Evolutionary conservation across 257 asterid species (phyloP), one percentile per base, ranked within the genome.

Genomic region (Ajuga chamaepitys): DNA sequence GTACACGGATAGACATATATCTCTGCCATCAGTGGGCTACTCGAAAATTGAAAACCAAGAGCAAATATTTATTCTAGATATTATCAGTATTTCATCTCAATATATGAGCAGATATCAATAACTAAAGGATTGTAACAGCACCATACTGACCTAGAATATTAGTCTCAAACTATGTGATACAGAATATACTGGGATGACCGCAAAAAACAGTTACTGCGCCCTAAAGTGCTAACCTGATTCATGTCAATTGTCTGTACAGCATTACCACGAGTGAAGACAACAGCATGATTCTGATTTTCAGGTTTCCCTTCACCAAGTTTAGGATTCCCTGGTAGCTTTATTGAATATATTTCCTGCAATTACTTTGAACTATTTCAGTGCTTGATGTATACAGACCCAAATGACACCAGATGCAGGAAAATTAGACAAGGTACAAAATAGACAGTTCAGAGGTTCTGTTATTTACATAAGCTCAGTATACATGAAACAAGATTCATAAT

Each of bases 281-380:
- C 73, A 59, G 99, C 99, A 71, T 93, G 99, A 81, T 93, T 93
- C 74, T 93, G 99, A 86, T 93, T 93, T 85, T 93, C 99, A 26
- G 99, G 99, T 72, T 93, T 93, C 72, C 99, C 99, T 86, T 93
- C 99, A 76, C 99, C 99, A 66, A 94, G 84, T 82, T 90, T 90
- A 53, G 99, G 99, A 81, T 90, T 85, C 62, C 99, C 99, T 35
- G 99, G 99, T 75, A 94, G 75, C 74, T 87, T 94, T 64, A 94
- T 77, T 12, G 97, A 94, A 78, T 94, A 94, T 24, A 94, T 85
- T 80, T 94, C 99, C 99, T 94, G 89, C 72, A 68, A 53, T 45
- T 52, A 17, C 45, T 66, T 22, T 45, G 57, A 48, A 63, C 11
- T 35, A 52, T 37, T 25, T 28, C 35, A 18, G 61, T 34, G 55